These are phyloP conservation scores for Cordia subcordata DNA, from an alignment of 257 asterid species.

Conservation along the genomic window DNA sequence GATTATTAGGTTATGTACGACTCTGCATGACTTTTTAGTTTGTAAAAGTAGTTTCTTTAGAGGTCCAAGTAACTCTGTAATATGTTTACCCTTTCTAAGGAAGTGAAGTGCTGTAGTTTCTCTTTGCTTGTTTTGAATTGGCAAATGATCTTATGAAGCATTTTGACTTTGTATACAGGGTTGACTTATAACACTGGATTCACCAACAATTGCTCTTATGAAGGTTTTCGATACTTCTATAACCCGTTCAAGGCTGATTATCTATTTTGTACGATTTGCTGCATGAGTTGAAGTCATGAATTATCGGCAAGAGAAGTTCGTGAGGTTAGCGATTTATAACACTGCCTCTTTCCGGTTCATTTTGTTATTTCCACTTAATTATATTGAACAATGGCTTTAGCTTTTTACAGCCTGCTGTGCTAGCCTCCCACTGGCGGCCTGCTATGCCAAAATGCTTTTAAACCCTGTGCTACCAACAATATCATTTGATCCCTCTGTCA, in stretches of 20 bases:
- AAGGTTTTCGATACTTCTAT: neutral
- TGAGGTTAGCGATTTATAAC: constrained; percentile 53
- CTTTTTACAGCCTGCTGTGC: neutral
- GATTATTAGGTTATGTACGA: neutral
- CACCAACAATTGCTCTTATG: neutral
- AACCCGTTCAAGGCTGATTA: constrained; percentile 5
- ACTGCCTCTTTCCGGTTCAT: neutral
- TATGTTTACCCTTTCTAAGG: no score
- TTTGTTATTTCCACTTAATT: constrained; percentile 3
- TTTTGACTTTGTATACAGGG: neutral
- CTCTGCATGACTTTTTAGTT: no score
- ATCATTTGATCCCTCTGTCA: no score
- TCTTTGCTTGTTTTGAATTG: no score
- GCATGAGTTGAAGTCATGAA: constrained; percentile 53
- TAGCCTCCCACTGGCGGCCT: no score
- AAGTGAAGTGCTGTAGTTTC: no score
- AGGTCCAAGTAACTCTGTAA: no score
- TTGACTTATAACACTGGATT: neutral
- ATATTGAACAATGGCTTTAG: neutral
- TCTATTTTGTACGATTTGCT: constrained; percentile 14
- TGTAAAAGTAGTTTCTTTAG: no score
- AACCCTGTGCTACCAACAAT: no score
- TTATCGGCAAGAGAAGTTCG: constrained; percentile 55
- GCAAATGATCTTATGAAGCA: neutral
- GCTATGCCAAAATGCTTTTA: no score